Conservation (phyloP, 352 stramenopile species). For the Globisporangium acanthophoron region DNA sequence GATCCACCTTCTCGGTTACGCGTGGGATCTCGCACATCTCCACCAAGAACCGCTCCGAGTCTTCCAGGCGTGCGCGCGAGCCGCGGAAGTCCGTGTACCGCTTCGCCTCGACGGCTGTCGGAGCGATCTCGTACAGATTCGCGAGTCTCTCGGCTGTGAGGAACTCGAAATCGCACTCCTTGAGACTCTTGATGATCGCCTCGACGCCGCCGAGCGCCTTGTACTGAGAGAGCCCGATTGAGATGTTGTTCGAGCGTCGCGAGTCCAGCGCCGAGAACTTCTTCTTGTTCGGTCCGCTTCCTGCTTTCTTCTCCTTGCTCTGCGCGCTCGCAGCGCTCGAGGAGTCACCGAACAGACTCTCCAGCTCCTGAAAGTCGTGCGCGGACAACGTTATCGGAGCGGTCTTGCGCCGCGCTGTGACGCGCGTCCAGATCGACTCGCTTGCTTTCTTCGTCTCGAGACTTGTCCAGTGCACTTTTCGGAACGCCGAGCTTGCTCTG, state of each 20-base stretch:
- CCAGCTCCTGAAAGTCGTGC: slow-evolving; percentile 61
- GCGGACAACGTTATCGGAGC: slow-evolving; percentile 68
- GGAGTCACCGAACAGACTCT: slow-evolving; percentile 45
- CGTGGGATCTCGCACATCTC: slow-evolving; percentile 65
- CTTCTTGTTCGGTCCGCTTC: slow-evolving; percentile 21
- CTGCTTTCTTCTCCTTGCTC: slow-evolving; percentile 11
- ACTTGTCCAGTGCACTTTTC: slow-evolving; percentile 80
- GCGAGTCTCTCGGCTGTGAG: slow-evolving; percentile 56
- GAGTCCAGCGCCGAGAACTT: slow-evolving; percentile 62
- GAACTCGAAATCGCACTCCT: slow-evolving; percentile 50
- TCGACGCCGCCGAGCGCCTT: slow-evolving; percentile 47
- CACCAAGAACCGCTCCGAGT: slow-evolving; percentile 60
- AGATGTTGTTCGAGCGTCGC: slow-evolving; percentile 77
- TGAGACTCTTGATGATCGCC: slow-evolving; percentile 39
- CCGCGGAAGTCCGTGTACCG: slow-evolving; percentile 67
- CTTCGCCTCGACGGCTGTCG: slow-evolving; percentile 57
- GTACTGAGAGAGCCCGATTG: slow-evolving; percentile 73
- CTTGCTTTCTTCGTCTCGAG: slow-evolving; percentile 50
- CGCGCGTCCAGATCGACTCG: slow-evolving; percentile 69
- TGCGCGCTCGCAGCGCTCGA: slow-evolving; percentile 2
- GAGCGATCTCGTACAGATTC: slow-evolving; percentile 62
- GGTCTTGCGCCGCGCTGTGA: slow-evolving; percentile 52
- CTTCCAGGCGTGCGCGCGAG: slow-evolving; percentile 38
- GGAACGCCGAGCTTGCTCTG: slow-evolving; percentile 43
- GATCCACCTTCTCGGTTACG: slow-evolving; percentile 60